Base-by-base conservation (phyloP, 75 land plant species). In the Cunninghamia lanceolata region DNA sequence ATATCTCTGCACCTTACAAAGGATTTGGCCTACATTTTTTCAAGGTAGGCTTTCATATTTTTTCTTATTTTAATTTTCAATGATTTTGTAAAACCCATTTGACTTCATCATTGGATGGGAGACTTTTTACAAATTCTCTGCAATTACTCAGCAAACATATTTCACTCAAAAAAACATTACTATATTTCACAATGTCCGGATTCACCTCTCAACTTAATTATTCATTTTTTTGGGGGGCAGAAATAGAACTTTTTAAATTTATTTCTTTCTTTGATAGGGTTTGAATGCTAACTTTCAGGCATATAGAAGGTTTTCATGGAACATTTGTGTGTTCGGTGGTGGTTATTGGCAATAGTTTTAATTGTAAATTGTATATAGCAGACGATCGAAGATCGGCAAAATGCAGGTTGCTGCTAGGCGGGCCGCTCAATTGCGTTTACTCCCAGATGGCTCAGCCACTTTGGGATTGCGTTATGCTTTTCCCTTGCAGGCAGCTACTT, bases 331-430 rank as follows among this genome's bases (percentile, higher is more conserved):
- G n/a, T 13, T 63, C 68, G 8, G 30, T 8, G 9, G 13, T 73
- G 14, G 0, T 73, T 73, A 30, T 32, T 8, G 34, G 16, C 2
- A 34, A 73, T 73, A 21, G 9, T 34, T 32, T 73, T 25, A 19
- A 19, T 9, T 71, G 35, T 73, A 13, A 73, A 32, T 73, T 73
- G 75, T 30, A 73, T 10, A 34, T 30, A 15, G 75, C 36, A 73
- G 75, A 34, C 34, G 16, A 32, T 73, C 75, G 82, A 34, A 73
- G 16, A 32, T 73, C 75, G 82, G 82, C 84, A 53, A 13, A 83
- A 83, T 83, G 84, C 84, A 83, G 84, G 19, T 52, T 35, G 84
- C 25, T 34, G 66, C 84, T 1, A 52, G 84, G 84, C 56, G 84
- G 25, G 40, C 63, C 40, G 36, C 63, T 14, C 59, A 52, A 30